Evolutionary conservation across 176 grass and related monocot species (phyloP), one percentile per base, ranked within the genome.

Genomic region (Avena atlantica): DNA sequence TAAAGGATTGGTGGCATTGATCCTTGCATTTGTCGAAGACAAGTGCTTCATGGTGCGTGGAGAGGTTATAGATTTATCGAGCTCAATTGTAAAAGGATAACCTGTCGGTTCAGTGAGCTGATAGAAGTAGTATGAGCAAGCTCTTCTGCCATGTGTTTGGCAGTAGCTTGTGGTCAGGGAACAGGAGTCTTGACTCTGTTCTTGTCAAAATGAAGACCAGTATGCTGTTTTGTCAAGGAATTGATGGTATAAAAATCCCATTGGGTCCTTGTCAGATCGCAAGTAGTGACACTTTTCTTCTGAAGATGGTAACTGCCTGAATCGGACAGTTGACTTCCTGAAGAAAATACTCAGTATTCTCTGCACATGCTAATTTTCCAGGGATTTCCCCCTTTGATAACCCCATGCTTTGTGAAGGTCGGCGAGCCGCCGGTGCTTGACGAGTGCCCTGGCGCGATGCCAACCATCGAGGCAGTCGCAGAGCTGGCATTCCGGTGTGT

Each of bases 401-500:
- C 40, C 6, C 40, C 40, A 1, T 42, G 40, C 6, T 42, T 42
- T 42, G 6, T 42, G 76, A 81, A 98, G 84, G 92, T 98, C 5
- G 90, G 96, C 36, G 90, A 98, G 85, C 74, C 65, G 57, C 74
- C 70, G 40, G 85, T 98, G 88, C 83, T 94, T 20, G 76, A 20
- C 20, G 85, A 98, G 75, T 84, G 68, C 25, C 45, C 83, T 7
- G 78, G 59, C 65, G 82, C 86, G 31, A 89, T 93, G 86, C 82
- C 64, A 1, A 90, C 85, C 83, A 83, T 95, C 11, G 90, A 92
- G 83, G 96, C 92, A 0, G 88, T 92, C 8, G 93, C 88, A 50
- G 96, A 98, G 82, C 82, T 98, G 53, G 93, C 93, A 11, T 95
- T 98, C 87, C 91, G 96, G 63, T 98, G 92, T 63, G 84, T 98